These are phyloP conservation scores for Paxillus rubicundulus DNA, from an alignment of 768 basidiomycete species.

Conservation along the genomic window DNA sequence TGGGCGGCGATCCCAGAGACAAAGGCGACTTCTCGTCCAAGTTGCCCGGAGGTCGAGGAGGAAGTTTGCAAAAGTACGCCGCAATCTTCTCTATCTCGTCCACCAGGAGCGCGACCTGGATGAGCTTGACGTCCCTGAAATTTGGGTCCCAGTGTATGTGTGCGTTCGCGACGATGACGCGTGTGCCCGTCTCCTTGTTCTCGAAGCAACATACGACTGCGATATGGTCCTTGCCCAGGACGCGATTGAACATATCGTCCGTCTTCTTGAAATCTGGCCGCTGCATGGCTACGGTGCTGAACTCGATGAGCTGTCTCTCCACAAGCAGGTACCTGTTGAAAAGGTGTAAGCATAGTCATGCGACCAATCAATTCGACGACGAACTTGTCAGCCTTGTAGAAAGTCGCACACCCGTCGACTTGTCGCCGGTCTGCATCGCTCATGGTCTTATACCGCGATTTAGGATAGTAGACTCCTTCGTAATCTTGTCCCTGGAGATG, in stretches of 20 bases:
- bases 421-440: slow-evolving; percentile 75
- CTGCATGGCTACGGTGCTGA: slow-evolving; percentile 89
- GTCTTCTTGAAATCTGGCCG: slow-evolving; percentile 94
- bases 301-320: slow-evolving; percentile 92
- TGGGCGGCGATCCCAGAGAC: slow-evolving; percentile 52
- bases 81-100: slow-evolving; percentile 93
- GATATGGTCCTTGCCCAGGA: slow-evolving; percentile 92
- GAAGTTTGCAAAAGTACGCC: slow-evolving; percentile 78
- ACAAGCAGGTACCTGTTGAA: slow-evolving; percentile 78
- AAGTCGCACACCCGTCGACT: slow-evolving; percentile 96
- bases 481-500: slow-evolving; percentile 74
- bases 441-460: slow-evolving; percentile 93
- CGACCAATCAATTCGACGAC: slow-evolving; percentile 31
- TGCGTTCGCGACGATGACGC: slow-evolving; percentile 84
- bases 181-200: slow-evolving; percentile 80
- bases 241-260: slow-evolving; percentile 99
- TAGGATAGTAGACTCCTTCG: slow-evolving; percentile 89
- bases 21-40: slow-evolving; percentile 23
- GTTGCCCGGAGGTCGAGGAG: slow-evolving; percentile 52
- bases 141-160: slow-evolving; percentile 94
- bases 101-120: slow-evolving; percentile 88
- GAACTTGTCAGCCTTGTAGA: slow-evolving; percentile 87
- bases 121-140: slow-evolving; percentile 94
- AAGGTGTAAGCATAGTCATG: slow-evolving; percentile 1
- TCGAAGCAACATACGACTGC: slow-evolving; percentile 87